Evolutionary conservation across 768 basidiomycete genomes (phyloP).

Genomic region (Agaricus blazei): DNA sequence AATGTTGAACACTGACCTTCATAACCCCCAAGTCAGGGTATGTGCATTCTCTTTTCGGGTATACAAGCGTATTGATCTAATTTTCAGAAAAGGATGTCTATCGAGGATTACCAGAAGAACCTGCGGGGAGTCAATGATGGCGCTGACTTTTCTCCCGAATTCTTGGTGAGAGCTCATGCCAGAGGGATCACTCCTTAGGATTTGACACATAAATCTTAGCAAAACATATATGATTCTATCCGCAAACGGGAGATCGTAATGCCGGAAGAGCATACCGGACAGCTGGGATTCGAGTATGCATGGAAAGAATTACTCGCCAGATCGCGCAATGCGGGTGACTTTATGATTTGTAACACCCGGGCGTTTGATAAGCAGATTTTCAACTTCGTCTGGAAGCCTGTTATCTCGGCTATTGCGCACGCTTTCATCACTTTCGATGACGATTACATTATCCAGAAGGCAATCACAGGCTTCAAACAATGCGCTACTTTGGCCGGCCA

Average conservation of each 20-base stretch:
- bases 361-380: slow-evolving; percentile 92
- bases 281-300: slow-evolving; percentile 96
- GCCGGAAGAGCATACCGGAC: slow-evolving; percentile 96
- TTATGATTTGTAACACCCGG: slow-evolving; percentile 74
- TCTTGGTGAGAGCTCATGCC: slow-evolving; percentile 50
- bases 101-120: slow-evolving; percentile 92
- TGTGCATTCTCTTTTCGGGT: slow-evolving; percentile 18
- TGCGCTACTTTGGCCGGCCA: slow-evolving; percentile 90
- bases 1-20: slow-evolving; percentile 96
- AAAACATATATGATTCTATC: slow-evolving; percentile 90
- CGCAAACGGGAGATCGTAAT: slow-evolving; percentile 92
- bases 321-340: slow-evolving; percentile 68
- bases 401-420: slow-evolving; percentile 91
- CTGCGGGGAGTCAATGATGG: slow-evolving; percentile 89
- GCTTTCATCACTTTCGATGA: slow-evolving; percentile 96
- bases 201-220: slow-evolving; percentile 37
- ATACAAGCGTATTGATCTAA: not conserved
- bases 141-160: slow-evolving; percentile 77
- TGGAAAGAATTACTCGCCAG: slow-evolving; percentile 94
- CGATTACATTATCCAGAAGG: slow-evolving; percentile 92
- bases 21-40: slow-evolving; percentile 90
- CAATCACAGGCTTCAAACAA: slow-evolving; percentile 95
- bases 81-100: slow-evolving; percentile 87
- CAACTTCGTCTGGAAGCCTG: slow-evolving; percentile 85
- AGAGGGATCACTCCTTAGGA: not conserved